phyloP scores from a whole-genome alignment of 352 stramenopile species.

The Phytophthora sp. region DNA sequence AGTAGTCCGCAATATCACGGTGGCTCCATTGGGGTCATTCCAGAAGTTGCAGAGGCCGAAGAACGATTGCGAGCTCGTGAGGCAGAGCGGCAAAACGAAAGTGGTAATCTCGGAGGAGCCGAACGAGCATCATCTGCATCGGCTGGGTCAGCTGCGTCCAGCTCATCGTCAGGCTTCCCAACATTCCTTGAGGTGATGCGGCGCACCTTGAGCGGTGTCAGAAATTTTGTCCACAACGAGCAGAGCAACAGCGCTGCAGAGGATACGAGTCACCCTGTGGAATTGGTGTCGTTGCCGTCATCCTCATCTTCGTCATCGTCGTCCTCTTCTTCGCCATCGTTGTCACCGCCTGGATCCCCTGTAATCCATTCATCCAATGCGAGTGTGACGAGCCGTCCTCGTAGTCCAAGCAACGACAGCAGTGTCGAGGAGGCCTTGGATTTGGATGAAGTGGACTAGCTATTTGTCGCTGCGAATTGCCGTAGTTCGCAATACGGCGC shows the following conservation, averaged over 20 bases:
- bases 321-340: conserved; percentile 24
- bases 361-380: conserved; percentile 11
- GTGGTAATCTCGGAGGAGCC: conserved; percentile 4
- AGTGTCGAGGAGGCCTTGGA: conserved; percentile 71
- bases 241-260: conserved; percentile 5
- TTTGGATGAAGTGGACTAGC: conserved; percentile 72
- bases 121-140: conserved; percentile 28
- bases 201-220: conserved; percentile 48
- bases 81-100: conserved; percentile 5
- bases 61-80: conserved; percentile 35
- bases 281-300: conserved; percentile 26
- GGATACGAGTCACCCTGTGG: conserved; percentile 9
- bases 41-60: conserved; percentile 69
- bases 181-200: conserved; percentile 61
- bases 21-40: conserved; percentile 51
- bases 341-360: conserved; percentile 19
- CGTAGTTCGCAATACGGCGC: conserved; percentile 5
- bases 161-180: conserved; percentile 37
- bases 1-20: conserved; percentile 4
- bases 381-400: conserved; percentile 4
- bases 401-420: conserved; percentile 36
- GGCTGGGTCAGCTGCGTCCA: conserved; percentile 36
- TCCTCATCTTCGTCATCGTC: conserved; percentile 41
- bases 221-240: conserved; percentile 44
- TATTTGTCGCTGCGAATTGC: neutral